A percentile compares a stretch with the other conserved stretches of the same genome.
Evolutionary conservation across 306 rosid genomes (phyloP).

Genomic region (Rosa lucieae): DNA sequence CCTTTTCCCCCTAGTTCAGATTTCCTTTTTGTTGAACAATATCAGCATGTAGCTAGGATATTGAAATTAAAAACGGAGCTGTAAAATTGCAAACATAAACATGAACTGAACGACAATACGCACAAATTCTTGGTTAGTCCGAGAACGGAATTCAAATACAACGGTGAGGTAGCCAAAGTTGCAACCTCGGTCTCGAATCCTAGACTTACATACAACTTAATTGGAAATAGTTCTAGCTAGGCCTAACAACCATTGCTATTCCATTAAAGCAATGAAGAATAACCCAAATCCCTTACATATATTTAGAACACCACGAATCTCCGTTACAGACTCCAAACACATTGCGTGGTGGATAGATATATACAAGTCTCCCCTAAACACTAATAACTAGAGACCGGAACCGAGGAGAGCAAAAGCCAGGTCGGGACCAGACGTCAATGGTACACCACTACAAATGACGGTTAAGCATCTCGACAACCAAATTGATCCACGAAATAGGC

Average conservation of each 20-base stretch:
- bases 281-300: no score
- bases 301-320: no score
- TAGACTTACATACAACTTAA: no score
- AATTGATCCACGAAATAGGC: background rate
- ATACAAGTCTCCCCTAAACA: no score
- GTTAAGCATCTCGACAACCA: background rate
- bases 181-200: background rate
- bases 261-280: no score
- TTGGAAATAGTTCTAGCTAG: no score
- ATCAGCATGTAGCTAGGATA: background rate
- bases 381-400: background rate
- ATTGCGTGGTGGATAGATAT: no score
- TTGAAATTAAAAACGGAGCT: background rate
- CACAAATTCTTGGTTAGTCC: background rate
- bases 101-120: background rate
- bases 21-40: no score
- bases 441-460: background rate
- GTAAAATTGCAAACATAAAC: background rate
- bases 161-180: background rate
- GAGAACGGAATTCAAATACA: background rate
- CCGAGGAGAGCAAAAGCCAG: no score
- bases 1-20: background rate
- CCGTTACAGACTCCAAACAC: no score
- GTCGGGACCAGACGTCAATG: no score
- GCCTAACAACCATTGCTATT: no score